A percentile compares a stretch with the other conserved stretches of the same genome.
These are phyloP conservation scores for Plectosphaerella cucumerina DNA, from an alignment of 2,329 filamentous ascomycete genomes.

Conservation along the genomic window DNA sequence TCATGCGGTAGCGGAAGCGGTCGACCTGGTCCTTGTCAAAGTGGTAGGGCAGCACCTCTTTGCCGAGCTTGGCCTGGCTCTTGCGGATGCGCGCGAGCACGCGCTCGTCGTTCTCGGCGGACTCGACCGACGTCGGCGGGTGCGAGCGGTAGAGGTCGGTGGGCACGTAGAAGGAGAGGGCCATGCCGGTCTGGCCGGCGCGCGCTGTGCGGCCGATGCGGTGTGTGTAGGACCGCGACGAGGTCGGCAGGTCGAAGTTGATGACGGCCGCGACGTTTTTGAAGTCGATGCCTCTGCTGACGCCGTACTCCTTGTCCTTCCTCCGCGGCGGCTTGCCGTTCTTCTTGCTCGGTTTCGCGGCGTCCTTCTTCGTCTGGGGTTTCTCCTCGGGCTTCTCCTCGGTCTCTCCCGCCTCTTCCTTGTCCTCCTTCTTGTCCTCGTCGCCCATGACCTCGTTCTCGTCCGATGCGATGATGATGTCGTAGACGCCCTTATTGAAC, in stretches of 20 bases:
- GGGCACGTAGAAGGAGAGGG: slow-evolving; percentile 91
- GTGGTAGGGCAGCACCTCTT: slow-evolving; percentile 82
- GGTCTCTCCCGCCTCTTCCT: slow-evolving; percentile 34
- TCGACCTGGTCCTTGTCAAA: slow-evolving; percentile 95
- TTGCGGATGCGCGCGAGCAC: slow-evolving; percentile 75
- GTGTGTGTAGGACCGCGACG: slow-evolving; percentile 92
- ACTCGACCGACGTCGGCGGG: slow-evolving; percentile 73
- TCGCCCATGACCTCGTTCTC: slow-evolving; percentile 79
- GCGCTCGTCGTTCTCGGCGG: slow-evolving; percentile 78
- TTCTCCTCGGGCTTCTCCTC: slow-evolving; percentile 36
- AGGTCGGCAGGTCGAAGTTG: slow-evolving; percentile 92
- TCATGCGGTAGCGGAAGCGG: slow-evolving; percentile 91
- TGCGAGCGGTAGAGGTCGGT: slow-evolving; percentile 81
- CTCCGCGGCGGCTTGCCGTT: slow-evolving; percentile 61
- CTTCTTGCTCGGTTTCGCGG: slow-evolving; percentile 24
- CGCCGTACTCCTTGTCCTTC: slow-evolving; percentile 80
- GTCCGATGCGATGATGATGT: slow-evolving; percentile 95
- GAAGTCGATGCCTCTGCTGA: slow-evolving; percentile 83
- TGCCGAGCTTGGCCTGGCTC: slow-evolving; percentile 72
- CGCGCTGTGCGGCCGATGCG: slow-evolving; percentile 90
- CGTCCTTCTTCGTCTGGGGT: slow-evolving; percentile 18
- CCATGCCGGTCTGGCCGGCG: slow-evolving; percentile 88
- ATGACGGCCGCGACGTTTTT: slow-evolving; percentile 90
- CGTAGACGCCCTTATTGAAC: slow-evolving; percentile 95
- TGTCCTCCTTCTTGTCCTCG: slow-evolving; percentile 36